Conservation (phyloP, 257 asterid genomes). For the Primulina huaijiensis region DNA sequence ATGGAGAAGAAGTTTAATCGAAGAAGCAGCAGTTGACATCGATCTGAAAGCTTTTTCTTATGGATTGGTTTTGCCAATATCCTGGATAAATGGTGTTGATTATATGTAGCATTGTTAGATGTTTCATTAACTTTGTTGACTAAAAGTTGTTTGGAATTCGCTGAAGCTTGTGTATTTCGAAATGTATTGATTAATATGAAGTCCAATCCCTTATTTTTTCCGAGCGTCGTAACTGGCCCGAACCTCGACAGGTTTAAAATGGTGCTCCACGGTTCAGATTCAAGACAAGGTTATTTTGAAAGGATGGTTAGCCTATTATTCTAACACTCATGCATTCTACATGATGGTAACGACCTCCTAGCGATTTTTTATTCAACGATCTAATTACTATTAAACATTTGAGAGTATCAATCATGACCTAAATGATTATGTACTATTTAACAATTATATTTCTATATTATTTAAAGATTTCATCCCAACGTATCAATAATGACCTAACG, state of each 20-base stretch:
- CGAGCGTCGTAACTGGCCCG: neutral
- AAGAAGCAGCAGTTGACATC: neutral
- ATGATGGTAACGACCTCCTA: no score
- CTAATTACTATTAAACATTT: no score
- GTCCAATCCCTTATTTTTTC: neutral
- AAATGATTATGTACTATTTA: no score
- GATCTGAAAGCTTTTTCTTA: neutral
- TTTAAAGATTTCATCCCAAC: no score
- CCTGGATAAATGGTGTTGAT: neutral
- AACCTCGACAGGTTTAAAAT: neutral
- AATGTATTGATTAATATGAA: no score
- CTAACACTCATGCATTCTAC: neutral
- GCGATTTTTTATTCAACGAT: no score
- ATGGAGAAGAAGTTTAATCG: slow-evolving; percentile 31
- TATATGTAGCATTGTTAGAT: neutral
- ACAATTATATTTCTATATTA: no score
- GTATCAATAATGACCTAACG: no score
- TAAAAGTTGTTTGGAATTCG: neutral
- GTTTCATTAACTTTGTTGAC: neutral
- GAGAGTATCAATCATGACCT: no score
- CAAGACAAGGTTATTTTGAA: neutral
- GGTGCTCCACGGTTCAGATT: neutral
- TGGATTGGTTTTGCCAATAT: no score
- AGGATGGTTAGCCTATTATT: neutral
- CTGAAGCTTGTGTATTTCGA: neutral